phyloP scores from a whole-genome alignment of 345 rosid genomes.

The Citrus medica region DNA sequence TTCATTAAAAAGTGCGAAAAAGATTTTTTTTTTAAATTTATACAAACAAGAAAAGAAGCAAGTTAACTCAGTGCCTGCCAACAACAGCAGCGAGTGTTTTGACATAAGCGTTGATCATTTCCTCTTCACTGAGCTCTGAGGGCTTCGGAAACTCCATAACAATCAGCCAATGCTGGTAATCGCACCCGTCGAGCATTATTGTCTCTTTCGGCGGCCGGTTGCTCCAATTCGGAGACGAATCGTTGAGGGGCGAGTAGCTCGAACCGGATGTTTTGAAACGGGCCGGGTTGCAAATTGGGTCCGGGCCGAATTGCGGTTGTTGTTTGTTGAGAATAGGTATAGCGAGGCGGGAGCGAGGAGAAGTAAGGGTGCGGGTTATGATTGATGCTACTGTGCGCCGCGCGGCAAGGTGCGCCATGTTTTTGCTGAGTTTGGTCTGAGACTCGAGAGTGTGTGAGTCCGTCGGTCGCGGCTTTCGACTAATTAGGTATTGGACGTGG shows the following conservation, averaged over 20 bases:
- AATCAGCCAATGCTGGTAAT: constrained; percentile 93
- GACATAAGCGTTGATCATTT: constrained; percentile 78
- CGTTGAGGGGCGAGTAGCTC: constrained; percentile 84
- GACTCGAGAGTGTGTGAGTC: background rate
- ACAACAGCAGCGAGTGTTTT: constrained; percentile 72
- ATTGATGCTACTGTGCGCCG: constrained; percentile 53
- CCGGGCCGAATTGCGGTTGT: constrained; percentile 19
- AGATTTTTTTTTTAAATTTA: too few relatives aligned
- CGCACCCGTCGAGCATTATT: constrained; percentile 89
- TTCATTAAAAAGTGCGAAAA: background rate
- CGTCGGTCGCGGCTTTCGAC: background rate
- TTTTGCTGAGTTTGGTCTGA: background rate
- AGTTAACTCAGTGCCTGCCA: constrained; percentile 46
- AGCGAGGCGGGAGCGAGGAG: constrained; percentile 50
- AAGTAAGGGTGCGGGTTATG: constrained; percentile 32
- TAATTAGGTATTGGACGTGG: background rate
- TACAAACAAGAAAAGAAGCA: background rate
- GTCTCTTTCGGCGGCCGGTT: constrained; percentile 93
- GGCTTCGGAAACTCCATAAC: constrained; percentile 84
- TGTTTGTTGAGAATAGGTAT: constrained; percentile 37
- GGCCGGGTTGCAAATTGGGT: constrained; percentile 26
- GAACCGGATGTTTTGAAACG: constrained; percentile 69
- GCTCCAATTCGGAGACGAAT: constrained; percentile 91
- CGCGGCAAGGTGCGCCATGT: constrained; percentile 56
- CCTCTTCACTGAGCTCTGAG: constrained; percentile 79